These are phyloP conservation scores for Botrytis paeoniae DNA, from an alignment of 2,329 filamentous ascomycete species.

Conservation along the genomic window DNA sequence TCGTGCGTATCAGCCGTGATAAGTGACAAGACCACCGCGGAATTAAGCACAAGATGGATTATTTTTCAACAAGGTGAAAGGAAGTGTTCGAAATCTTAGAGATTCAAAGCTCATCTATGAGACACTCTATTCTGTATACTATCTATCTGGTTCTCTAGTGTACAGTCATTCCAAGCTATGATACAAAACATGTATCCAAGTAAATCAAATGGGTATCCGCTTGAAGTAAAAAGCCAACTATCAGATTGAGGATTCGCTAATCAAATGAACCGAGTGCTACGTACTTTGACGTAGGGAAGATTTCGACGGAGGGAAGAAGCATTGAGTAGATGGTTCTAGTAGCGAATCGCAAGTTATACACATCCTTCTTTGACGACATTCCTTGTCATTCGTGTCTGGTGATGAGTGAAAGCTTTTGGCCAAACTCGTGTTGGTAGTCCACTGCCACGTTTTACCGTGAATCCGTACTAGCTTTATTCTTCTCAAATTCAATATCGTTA, in stretches of 20 bases:
- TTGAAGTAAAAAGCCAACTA: conserved; percentile 4
- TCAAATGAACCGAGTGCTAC: neutral
- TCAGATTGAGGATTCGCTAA: neutral
- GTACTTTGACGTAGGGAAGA: neutral
- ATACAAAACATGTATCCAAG: neutral
- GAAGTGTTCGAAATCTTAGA: neutral
- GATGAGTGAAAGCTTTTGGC: neutral
- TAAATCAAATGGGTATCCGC: conserved; percentile 2
- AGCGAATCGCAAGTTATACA: neutral
- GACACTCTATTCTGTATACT: neutral
- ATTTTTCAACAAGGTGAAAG: neutral
- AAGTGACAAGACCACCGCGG: neutral
- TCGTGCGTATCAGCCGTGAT: neutral
- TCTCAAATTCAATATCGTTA: neutral
- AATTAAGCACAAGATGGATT: neutral
- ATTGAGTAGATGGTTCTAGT: neutral
- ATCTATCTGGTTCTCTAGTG: neutral
- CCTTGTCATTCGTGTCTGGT: neutral
- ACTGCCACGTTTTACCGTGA: neutral
- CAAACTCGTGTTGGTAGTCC: neutral
- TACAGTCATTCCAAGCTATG: neutral
- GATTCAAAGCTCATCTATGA: neutral
- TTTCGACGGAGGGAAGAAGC: neutral
- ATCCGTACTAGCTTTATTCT: neutral
- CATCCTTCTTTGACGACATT: neutral